Percentiles rank a stretch among this genome's conserved stretches.
Conservation (phyloP, 2,329 filamentous ascomycete species). For the Didymella exigua region DNA sequence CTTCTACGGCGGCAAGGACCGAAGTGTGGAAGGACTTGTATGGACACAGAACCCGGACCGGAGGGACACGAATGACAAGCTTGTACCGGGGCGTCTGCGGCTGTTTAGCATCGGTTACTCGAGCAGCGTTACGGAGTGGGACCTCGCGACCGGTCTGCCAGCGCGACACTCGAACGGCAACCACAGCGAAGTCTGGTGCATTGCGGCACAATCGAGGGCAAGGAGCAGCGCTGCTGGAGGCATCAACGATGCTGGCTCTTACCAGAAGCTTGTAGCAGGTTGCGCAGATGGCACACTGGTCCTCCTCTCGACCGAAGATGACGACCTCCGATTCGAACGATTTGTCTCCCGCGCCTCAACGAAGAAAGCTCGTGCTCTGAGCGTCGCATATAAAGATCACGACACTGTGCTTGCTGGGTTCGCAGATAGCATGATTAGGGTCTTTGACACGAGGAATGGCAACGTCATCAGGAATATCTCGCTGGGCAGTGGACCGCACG, state of each 20-base stretch:
- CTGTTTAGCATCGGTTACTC: slow-evolving; percentile 97
- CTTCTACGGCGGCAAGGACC: slow-evolving; percentile 79
- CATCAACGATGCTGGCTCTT: slow-evolving; percentile 31
- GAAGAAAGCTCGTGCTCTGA: slow-evolving; percentile 87
- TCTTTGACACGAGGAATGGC: slow-evolving; percentile 84
- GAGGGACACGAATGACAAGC: slow-evolving; percentile 63
- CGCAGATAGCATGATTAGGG: slow-evolving; percentile 92
- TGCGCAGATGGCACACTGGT: slow-evolving; percentile 91
- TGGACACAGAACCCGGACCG: slow-evolving; percentile 90
- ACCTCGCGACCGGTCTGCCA: slow-evolving; percentile 78
- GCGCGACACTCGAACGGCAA: slow-evolving; percentile 86
- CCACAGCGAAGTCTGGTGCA: slow-evolving; percentile 96
- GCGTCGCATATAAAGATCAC: slow-evolving; percentile 85
- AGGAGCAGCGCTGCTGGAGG: slow-evolving; percentile 36
- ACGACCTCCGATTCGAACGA: slow-evolving; percentile 79
- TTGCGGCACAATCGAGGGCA: slow-evolving; percentile 79
- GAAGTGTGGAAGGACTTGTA: slow-evolving; percentile 86
- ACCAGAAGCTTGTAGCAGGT: slow-evolving; percentile 76
- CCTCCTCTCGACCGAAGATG: slow-evolving; percentile 83
- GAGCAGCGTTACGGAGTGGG: slow-evolving; percentile 92
- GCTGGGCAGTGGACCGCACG: slow-evolving; percentile 76
- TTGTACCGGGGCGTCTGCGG: slow-evolving; percentile 73
- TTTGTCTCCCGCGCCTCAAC: slow-evolving; percentile 76
- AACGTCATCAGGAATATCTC: slow-evolving; percentile 81
- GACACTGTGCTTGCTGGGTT: slow-evolving; percentile 87